Evolutionary conservation across 768 basidiomycete genomes (phyloP).

Genomic region (Mycena belliarum): DNA sequence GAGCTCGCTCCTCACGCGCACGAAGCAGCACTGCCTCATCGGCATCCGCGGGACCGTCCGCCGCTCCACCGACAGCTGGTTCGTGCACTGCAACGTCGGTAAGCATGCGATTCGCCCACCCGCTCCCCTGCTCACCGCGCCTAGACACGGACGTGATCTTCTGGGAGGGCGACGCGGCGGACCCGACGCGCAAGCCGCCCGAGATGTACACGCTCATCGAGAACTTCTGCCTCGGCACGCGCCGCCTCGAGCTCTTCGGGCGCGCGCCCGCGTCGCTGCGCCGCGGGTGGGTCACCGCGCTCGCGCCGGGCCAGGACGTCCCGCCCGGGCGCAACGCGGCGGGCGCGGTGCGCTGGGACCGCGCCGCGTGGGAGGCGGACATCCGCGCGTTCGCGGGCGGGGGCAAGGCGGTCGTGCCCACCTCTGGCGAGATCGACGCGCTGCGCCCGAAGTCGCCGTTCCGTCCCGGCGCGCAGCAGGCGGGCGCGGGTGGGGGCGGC

Average conservation of each 20-base stretch:
- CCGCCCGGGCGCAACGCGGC: constrained; percentile 26
- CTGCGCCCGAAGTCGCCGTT: constrained; percentile 86
- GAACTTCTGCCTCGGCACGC: constrained; percentile 93
- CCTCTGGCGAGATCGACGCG: constrained; percentile 71
- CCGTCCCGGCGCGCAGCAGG: constrained; percentile 32
- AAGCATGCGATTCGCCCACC: constrained; percentile 31
- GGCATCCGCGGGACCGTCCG: constrained; percentile 97
- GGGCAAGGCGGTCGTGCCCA: constrained; percentile 66
- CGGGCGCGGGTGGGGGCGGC: constrained; percentile 22
- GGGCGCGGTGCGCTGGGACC: constrained; percentile 60
- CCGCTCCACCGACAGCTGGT: constrained; percentile 91
- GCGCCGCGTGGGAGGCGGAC: constrained; percentile 65
- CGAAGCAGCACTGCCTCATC: constrained; percentile 96
- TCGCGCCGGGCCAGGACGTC: constrained; percentile 60
- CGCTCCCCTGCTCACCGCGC: background rate
- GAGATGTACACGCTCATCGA: constrained; percentile 96
- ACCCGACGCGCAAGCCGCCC: constrained; percentile 87
- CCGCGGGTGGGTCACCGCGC: constrained; percentile 90
- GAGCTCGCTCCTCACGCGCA: constrained; percentile 81
- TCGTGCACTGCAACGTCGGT: constrained; percentile 98
- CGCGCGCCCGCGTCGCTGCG: constrained; percentile 66
- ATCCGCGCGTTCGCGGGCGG: constrained; percentile 55
- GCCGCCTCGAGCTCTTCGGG: constrained; percentile 90
- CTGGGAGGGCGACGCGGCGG: constrained; percentile 89
- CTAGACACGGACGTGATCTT: constrained; percentile 94